Conservation (phyloP, 148 eudicot species). For the Gaultheria prostrata region DNA sequence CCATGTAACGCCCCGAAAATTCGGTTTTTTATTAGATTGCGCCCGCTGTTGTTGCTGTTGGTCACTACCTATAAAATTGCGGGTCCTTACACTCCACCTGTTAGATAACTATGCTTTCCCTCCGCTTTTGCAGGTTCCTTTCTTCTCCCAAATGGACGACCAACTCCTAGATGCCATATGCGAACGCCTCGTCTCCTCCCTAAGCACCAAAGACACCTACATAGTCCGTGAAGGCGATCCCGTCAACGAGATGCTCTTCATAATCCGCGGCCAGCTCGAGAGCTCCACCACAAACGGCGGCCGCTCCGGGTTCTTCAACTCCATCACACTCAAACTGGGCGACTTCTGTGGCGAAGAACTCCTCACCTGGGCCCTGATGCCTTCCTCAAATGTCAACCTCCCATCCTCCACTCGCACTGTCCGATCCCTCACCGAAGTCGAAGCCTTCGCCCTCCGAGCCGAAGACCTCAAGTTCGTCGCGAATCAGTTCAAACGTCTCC, state of each 20-base stretch:
- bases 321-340: constrained; percentile 67
- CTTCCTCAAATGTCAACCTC: constrained; percentile 48
- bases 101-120: no score
- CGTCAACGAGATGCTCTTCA: constrained; percentile 74
- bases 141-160: constrained; percentile 84
- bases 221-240: constrained; percentile 91
- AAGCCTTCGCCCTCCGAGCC: constrained; percentile 81
- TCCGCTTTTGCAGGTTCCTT: constrained; percentile 56
- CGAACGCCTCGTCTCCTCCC: constrained; percentile 65
- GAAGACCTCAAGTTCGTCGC: constrained; percentile 84
- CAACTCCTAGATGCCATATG: constrained; percentile 87
- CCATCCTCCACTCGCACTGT: constrained; percentile 91
- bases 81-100: no score
- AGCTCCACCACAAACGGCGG: constrained; percentile 95
- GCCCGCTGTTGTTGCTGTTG: no score
- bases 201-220: constrained; percentile 70
- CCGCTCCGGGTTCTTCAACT: constrained; percentile 76
- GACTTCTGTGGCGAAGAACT: constrained; percentile 92
- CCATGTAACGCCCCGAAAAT: no score
- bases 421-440: constrained; percentile 65
- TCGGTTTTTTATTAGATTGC: no score
- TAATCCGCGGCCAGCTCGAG: constrained; percentile 78
- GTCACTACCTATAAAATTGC: no score
- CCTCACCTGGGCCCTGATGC: constrained; percentile 78
- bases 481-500: constrained; percentile 71